phyloP scores from a whole-genome alignment of 352 stramenopile genomes.

The Pelagophyceae sp. region DNA sequence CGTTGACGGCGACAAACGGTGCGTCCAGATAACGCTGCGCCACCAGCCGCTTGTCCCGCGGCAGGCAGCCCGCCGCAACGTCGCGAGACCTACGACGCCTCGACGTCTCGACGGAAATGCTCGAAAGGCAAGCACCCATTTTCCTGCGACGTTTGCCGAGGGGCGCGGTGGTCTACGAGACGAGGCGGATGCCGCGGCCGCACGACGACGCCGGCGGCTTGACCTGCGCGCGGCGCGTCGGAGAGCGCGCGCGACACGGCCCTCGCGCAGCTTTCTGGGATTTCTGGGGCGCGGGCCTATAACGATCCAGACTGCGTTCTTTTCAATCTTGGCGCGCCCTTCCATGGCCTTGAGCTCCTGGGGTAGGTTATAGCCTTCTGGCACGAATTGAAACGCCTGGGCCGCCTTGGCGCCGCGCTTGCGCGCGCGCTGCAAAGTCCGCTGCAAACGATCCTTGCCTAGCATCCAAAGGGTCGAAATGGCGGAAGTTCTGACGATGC shows the following conservation, averaged over 20 bases:
- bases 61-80: constrained; percentile 23
- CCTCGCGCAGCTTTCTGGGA: too few relatives aligned
- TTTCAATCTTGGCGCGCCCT: constrained; percentile 25
- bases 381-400: constrained; percentile 60
- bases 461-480: too few relatives aligned
- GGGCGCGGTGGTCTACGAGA: too few relatives aligned
- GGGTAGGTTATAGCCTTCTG: constrained; percentile 67
- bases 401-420: constrained; percentile 44
- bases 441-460: constrained; percentile 74
- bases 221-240: too few relatives aligned
- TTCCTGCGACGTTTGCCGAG: too few relatives aligned
- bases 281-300: too few relatives aligned
- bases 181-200: constrained; percentile 67
- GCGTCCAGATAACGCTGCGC: constrained; percentile 66
- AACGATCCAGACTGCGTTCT: constrained; percentile 60
- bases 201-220: constrained; percentile 72
- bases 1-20: constrained; percentile 66
- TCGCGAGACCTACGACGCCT: too few relatives aligned
- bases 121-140: too few relatives aligned
- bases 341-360: constrained; percentile 55
- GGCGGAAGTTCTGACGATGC: too few relatives aligned
- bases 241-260: too few relatives aligned
- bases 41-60: constrained; percentile 44
- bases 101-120: too few relatives aligned
- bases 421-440: constrained; percentile 54